Conservation (phyloP, 192 early-diverging fungal genomes). For the Coemansia sp. region DNA sequence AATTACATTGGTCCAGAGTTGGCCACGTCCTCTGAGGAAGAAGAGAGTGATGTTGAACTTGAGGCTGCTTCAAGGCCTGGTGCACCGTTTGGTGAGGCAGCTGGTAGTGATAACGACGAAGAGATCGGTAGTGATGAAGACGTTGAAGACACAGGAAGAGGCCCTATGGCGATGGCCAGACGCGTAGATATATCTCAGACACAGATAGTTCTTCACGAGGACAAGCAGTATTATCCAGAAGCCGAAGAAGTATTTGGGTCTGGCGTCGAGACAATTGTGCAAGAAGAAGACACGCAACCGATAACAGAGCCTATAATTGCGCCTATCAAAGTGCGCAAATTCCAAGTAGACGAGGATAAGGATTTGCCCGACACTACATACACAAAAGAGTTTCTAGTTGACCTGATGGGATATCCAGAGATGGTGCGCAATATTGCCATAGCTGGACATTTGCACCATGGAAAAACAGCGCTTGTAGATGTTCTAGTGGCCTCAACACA, state of each 20-base stretch:
- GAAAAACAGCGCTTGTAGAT: slow-evolving; percentile 93
- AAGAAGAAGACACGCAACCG: slow-evolving; percentile 97
- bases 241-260: slow-evolving; percentile 94
- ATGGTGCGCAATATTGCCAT: slow-evolving; percentile 87
- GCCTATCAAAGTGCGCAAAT: slow-evolving; percentile 84
- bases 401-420: slow-evolving; percentile 75
- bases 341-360: slow-evolving; percentile 79
- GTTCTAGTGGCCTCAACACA: slow-evolving; percentile 91
- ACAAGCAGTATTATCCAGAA: slow-evolving; percentile 98
- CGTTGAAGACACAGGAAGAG: slow-evolving; percentile 5
- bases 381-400: slow-evolving; percentile 88
- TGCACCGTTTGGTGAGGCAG: not conserved
- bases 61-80: not conserved
- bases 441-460: slow-evolving; percentile 95
- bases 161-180: slow-evolving; percentile 30
- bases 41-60: slow-evolving; percentile 43
- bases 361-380: slow-evolving; percentile 77
- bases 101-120: slow-evolving; percentile 17
- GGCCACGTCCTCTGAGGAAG: slow-evolving; percentile 60
- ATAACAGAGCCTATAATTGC: slow-evolving; percentile 92
- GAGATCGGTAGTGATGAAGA: slow-evolving; percentile 16
- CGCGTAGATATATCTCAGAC: slow-evolving; percentile 45
- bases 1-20: slow-evolving; percentile 99
- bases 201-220: slow-evolving; percentile 94
- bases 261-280: slow-evolving; percentile 92